phyloP scores from a whole-genome alignment of 495 filamentous ascomycete species.

The Annulohypoxylon maeteangense region DNA sequence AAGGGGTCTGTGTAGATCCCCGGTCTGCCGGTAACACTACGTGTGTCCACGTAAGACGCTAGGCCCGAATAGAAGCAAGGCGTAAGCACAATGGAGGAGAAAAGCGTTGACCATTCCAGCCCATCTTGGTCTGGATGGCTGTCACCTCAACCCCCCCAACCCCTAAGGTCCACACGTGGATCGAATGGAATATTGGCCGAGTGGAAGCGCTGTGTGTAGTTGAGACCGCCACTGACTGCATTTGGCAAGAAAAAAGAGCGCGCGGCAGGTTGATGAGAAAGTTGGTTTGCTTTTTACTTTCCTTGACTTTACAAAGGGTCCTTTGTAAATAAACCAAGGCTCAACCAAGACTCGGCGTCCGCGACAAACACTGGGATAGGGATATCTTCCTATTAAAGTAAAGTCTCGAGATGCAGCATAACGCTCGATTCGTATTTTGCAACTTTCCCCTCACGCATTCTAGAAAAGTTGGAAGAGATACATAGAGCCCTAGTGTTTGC shows the following conservation, averaged over 20 bases:
- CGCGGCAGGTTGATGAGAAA: slow-evolving; percentile 15
- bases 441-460: background rate
- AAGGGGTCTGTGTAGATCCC: slow-evolving; percentile 31
- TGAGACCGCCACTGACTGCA: slow-evolving; percentile 33
- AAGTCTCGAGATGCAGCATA: background rate
- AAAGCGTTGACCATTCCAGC: slow-evolving; percentile 1
- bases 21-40: slow-evolving; percentile 20
- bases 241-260: slow-evolving; percentile 24
- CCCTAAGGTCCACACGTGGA: slow-evolving; percentile 33
- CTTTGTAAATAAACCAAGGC: slow-evolving; percentile 5
- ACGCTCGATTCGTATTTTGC: slow-evolving; percentile 14
- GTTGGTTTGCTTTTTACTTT: slow-evolving; percentile 8
- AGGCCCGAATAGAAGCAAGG: slow-evolving; percentile 28
- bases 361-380: background rate
- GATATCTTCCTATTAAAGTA: slow-evolving; percentile 3
- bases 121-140: slow-evolving; percentile 17
- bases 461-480: slow-evolving; percentile 14
- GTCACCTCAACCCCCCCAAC: slow-evolving; percentile 27
- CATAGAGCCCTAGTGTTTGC: background rate
- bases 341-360: slow-evolving; percentile 10
- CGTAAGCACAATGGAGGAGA: slow-evolving; percentile 23
- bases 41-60: slow-evolving; percentile 40
- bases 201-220: slow-evolving; percentile 6
- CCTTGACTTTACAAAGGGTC: slow-evolving; percentile 2
- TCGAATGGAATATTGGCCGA: slow-evolving; percentile 31